Percentiles rank a stretch among this genome's conserved stretches.
Evolutionary conservation across 2,329 filamentous ascomycete species (phyloP).

Genomic region (Proliferodiscus dingleyae): DNA sequence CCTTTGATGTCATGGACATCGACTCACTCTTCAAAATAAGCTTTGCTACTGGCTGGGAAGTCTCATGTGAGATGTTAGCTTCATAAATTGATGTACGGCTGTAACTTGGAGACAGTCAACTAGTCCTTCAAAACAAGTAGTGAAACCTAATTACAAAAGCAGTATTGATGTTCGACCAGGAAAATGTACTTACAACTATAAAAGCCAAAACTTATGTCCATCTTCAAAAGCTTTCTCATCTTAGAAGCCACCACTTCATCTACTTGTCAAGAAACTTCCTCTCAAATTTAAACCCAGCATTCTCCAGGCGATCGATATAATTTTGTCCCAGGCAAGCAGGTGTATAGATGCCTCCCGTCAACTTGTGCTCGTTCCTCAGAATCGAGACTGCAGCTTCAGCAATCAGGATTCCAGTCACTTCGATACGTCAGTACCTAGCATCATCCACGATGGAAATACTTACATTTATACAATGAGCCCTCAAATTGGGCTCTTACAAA

Average conservation of each 20-base stretch:
- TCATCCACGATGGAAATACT: slow-evolving; percentile 30
- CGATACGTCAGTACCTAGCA: slow-evolving; percentile 8
- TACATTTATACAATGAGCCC: slow-evolving; percentile 62
- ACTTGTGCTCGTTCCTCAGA: slow-evolving; percentile 52
- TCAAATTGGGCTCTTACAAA: slow-evolving; percentile 50
- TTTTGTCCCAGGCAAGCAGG: slow-evolving; percentile 65
- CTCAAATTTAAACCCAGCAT: slow-evolving; percentile 59
- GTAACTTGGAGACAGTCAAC: too few relatives aligned
- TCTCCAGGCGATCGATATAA: slow-evolving; percentile 58
- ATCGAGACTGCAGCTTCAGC: slow-evolving; percentile 62
- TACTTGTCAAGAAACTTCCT: slow-evolving; percentile 44
- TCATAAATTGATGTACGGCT: too few relatives aligned
- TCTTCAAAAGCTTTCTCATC: too few relatives aligned
- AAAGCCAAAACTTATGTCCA: neutral
- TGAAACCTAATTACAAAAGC: too few relatives aligned
- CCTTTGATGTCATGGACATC: too few relatives aligned
- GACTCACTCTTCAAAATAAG: too few relatives aligned
- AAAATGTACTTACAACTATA: neutral
- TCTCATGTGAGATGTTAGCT: too few relatives aligned
- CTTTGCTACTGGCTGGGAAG: too few relatives aligned
- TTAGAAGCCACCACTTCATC: slow-evolving; percentile 1
- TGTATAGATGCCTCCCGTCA: slow-evolving; percentile 66
- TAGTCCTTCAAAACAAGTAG: too few relatives aligned
- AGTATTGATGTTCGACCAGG: too few relatives aligned
- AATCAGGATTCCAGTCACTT: slow-evolving; percentile 61